Conservation (phyloP, 768 basidiomycete genomes). For the Lanmaoa pseudosensibilis region DNA sequence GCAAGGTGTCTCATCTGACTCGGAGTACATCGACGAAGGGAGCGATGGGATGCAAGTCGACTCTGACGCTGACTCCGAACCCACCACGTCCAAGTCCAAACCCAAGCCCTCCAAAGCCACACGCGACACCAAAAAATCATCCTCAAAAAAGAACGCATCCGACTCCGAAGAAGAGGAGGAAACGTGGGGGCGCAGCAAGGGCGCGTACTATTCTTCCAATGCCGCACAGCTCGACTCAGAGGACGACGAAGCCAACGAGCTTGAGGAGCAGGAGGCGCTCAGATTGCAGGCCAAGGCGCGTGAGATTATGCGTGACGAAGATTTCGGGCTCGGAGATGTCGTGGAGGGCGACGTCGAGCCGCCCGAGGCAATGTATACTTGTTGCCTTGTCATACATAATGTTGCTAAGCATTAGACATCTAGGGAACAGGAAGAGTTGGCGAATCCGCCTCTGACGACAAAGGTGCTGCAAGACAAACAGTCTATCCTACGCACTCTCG, state of each 20-base stretch:
- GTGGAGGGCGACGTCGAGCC: slow-evolving; percentile 37
- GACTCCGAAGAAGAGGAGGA: slow-evolving; percentile 47
- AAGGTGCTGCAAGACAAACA: slow-evolving; percentile 56
- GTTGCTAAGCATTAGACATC: slow-evolving; percentile 7
- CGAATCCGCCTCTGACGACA: not conserved
- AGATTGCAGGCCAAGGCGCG: slow-evolving; percentile 75
- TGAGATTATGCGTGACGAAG: slow-evolving; percentile 69
- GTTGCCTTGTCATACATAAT: not conserved
- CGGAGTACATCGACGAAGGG: slow-evolving; percentile 38
- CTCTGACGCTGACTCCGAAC: not conserved
- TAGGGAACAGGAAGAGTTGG: slow-evolving; percentile 17
- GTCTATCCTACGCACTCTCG: slow-evolving; percentile 61
- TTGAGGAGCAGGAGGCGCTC: slow-evolving; percentile 86
- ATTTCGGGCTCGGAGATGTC: slow-evolving; percentile 78
- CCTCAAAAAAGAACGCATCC: slow-evolving; percentile 3
- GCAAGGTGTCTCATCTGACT: slow-evolving; percentile 48
- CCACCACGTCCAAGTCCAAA: slow-evolving; percentile 13
- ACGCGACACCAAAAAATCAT: slow-evolving; percentile 16
- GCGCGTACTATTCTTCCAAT: slow-evolving; percentile 86
- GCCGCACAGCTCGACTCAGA: slow-evolving; percentile 78
- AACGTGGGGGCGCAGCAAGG: slow-evolving; percentile 79
- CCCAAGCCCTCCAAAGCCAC: slow-evolving; percentile 7
- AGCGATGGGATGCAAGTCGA: slow-evolving; percentile 27
- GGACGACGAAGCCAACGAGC: slow-evolving; percentile 84
- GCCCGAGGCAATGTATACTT: slow-evolving; percentile 31